These are phyloP conservation scores for Chlamydomonas sp. DNA, from an alignment of 139 green algal species.

Conservation along the genomic window DNA sequence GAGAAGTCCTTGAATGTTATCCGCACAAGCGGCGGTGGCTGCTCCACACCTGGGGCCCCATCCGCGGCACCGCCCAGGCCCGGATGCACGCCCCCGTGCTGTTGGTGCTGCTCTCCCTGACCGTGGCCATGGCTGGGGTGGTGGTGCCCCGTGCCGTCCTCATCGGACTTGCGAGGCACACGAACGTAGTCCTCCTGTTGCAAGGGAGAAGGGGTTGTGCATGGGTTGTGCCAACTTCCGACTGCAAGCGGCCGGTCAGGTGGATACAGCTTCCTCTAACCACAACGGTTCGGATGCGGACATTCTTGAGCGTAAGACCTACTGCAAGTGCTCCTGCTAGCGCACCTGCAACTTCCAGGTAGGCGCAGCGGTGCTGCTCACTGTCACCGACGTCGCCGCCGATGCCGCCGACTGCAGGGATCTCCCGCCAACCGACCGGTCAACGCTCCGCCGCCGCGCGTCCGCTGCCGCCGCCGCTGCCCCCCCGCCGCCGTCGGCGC, in stretches of 20 bases:
- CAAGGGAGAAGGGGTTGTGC: no score
- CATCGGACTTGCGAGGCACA: conserved; percentile 9
- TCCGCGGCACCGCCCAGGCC: no score
- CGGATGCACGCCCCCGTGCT: no score
- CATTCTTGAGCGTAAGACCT: background rate
- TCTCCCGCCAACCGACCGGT: background rate
- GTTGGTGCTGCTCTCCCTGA: background rate
- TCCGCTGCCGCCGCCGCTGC: background rate
- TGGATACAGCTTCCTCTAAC: no score
- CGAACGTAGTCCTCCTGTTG: conserved; percentile 35
- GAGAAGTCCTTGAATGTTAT: conserved; percentile 34
- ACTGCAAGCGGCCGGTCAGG: no score
- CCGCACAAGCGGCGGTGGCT: conserved; percentile 9
- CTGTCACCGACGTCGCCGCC: background rate
- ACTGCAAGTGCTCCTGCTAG: background rate
- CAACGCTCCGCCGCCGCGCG: background rate
- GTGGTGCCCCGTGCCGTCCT: conserved; percentile 3
- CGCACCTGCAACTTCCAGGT: no score
- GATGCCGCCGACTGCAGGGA: background rate
- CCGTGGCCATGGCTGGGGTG: background rate
- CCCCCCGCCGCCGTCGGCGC: background rate
- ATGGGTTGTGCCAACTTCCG: no score
- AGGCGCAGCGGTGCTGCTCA: no score
- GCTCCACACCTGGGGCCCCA: background rate
- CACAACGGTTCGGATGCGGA: background rate